Evolutionary conservation across 2,329 filamentous ascomycete species (phyloP), one percentile per base, ranked within the genome.

Genomic region (Fonsecaea pugnacius): DNA sequence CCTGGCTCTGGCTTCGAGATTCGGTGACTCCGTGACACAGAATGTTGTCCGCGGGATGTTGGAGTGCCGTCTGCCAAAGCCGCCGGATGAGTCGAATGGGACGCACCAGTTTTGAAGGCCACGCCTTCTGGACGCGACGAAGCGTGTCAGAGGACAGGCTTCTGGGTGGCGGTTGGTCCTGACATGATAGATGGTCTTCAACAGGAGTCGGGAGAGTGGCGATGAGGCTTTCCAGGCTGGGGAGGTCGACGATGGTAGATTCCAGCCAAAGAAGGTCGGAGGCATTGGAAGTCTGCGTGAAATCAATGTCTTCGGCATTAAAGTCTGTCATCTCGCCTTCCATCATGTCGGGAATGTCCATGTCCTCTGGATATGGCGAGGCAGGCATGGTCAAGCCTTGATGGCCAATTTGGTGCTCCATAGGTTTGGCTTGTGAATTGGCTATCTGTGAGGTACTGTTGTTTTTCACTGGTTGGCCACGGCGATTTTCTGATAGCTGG

Each of bases 11-110:
- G 4, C 32, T n/a, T 58, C n/a, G 40, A 18, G 12, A n/a, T 4
- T 27, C 14, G 32, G 32, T 27, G 18, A 3, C 18, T 12, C 5
- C 43, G 9, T 24, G 18, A 24, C 40, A 58, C 24, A 63, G 58
- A 46, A 63, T 12, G 33, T 63, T 63, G 46, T 63, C 43, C 1
- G 60, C 54, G 1, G 38, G 40, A 32, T 58, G 60, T 32, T 58
- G 30, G 32, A 18, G 21, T 18, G 54, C 60, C 27, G 27, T 12
- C 10, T 36, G 60, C 60, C 54, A 63, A 30, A 63, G 35, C n/a
- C n/a, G 58, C 4, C 60, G 40, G 16, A 63, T 63, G 7, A 52
- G 16, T 8, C 38, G 60, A 7, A 63, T 12, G 7, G 43, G 43
- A 12, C 21, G 18, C 1, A 24, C 43, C 4, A 24, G 12, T 48